Evolutionary conservation across 352 stramenopile genomes (phyloP), one percentile per base, ranked within the genome.

Genomic region (Plasmopara halstedii): DNA sequence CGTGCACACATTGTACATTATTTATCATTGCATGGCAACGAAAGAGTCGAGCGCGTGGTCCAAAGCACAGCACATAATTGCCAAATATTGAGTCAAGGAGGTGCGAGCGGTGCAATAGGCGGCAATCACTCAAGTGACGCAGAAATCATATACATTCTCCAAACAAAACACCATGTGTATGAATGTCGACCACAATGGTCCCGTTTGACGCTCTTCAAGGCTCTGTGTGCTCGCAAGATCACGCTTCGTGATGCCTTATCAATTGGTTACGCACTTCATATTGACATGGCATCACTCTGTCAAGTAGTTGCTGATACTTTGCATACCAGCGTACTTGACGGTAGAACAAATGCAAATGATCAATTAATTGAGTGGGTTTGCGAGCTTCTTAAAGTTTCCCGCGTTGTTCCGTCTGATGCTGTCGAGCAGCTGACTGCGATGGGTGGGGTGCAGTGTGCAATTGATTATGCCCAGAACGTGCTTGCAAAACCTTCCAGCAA

Each of bases 141-240:
- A n/a, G 69, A 85, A 26, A 67, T 85, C 14, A 79, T 90, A n/a
- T 93, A 87, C 44, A 62, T 93, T 6, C 36, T 93, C 26, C 78
- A 90, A 60, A 93, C 81, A 4, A 67, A 71, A 17, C 81, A 89
- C 45, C 56, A 88, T 23, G 77, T 91, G 46, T 94, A 94, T 52
- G 82, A 94, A 53, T 94, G 82, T 29, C 73, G 80, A 11, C 77
- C 82, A 0, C 81, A 90, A 47, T 94, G 82, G 82, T 90, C 82
- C 0, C 75, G 79, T 11, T 63, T 90, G 37, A 71, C 77, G 6
- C 70, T 94, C 9, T 94, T 91, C 33, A 79, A 82, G 27, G 75
- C 82, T 14, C 56, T 94, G 11, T 72, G 79, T 23, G 49, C 44
- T 7, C 76, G 60, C 9, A 53, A 53, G 1, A 88, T 91, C 21